These are phyloP conservation scores for Scheffersomyces parashehatae DNA, from an alignment of 1,139 yeast genomes.

Conservation along the genomic window DNA sequence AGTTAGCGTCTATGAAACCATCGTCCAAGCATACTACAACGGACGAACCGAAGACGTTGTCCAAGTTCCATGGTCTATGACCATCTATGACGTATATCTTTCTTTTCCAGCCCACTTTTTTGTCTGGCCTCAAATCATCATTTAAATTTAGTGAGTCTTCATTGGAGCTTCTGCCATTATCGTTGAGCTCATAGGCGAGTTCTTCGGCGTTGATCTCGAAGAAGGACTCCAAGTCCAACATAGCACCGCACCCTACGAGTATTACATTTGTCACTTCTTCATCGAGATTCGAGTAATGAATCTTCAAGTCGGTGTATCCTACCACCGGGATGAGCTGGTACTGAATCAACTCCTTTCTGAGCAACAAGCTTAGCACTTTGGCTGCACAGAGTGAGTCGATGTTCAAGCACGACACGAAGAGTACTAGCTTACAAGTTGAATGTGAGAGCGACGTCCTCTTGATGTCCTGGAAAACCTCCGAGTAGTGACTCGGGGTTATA, in stretches of 20 bases:
- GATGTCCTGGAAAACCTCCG: slow-evolving; percentile 59
- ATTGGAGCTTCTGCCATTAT: slow-evolving; percentile 2
- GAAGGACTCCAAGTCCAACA: slow-evolving; percentile 80
- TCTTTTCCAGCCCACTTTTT: slow-evolving; percentile 32
- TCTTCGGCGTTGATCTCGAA: slow-evolving; percentile 64
- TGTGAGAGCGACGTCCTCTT: slow-evolving; percentile 71
- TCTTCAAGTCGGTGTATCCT: slow-evolving; percentile 78
- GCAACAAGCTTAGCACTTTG: slow-evolving; percentile 65
- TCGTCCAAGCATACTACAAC: slow-evolving; percentile 85
- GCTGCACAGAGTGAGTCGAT: slow-evolving; percentile 93
- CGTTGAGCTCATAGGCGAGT: slow-evolving; percentile 15
- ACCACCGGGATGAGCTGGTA: slow-evolving; percentile 92
- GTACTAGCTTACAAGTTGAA: slow-evolving; percentile 83
- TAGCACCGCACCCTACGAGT: slow-evolving; percentile 93
- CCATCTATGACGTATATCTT: slow-evolving; percentile 84
- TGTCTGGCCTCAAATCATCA: slow-evolving; percentile 8
- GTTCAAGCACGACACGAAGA: slow-evolving; percentile 88
- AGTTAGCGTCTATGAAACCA: slow-evolving; percentile 64
- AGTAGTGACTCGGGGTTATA: slow-evolving; percentile 60
- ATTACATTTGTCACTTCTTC: slow-evolving; percentile 76
- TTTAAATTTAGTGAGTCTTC: slow-evolving; percentile 12
- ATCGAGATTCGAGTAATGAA: slow-evolving; percentile 65
- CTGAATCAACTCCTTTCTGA: slow-evolving; percentile 81
- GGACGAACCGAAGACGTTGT: slow-evolving; percentile 86
- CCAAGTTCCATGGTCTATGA: slow-evolving; percentile 95